Evolutionary conservation across 2,329 filamentous ascomycete species (phyloP).

Genomic region (Sporothrix globosa): DNA sequence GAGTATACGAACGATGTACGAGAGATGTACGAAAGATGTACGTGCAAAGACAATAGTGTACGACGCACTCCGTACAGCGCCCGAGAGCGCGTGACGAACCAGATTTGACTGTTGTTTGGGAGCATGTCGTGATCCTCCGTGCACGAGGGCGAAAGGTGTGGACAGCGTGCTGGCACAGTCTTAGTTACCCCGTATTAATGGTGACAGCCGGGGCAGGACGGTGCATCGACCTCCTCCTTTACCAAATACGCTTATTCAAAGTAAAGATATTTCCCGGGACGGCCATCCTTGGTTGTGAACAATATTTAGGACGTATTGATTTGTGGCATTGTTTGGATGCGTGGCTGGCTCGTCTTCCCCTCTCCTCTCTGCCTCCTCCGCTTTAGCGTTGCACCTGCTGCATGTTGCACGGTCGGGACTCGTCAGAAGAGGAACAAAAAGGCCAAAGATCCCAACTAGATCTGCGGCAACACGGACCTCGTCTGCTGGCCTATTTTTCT

Average conservation of each 20-base stretch:
- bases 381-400: conserved; percentile 2
- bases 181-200: conserved; percentile 5
- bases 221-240: not conserved
- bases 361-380: conserved; percentile 2
- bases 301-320: not conserved
- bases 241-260: conserved; percentile 26
- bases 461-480: conserved; percentile 27
- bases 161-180: not conserved
- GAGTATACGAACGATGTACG: not conserved
- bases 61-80: not conserved
- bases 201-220: not conserved
- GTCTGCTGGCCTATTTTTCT: not conserved
- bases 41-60: not conserved
- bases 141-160: not conserved
- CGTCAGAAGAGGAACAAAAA: not conserved
- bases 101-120: not conserved
- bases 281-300: not conserved
- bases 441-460: not conserved
- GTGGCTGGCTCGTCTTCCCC: not conserved
- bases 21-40: not conserved
- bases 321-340: not conserved
- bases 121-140: not conserved
- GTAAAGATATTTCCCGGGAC: conserved; percentile 15
- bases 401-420: conserved; percentile 10
- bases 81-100: conserved; percentile 6